Evolutionary conservation across 2,329 filamentous ascomycete genomes (phyloP).

Genomic region (Bipolaris gigantea): DNA sequence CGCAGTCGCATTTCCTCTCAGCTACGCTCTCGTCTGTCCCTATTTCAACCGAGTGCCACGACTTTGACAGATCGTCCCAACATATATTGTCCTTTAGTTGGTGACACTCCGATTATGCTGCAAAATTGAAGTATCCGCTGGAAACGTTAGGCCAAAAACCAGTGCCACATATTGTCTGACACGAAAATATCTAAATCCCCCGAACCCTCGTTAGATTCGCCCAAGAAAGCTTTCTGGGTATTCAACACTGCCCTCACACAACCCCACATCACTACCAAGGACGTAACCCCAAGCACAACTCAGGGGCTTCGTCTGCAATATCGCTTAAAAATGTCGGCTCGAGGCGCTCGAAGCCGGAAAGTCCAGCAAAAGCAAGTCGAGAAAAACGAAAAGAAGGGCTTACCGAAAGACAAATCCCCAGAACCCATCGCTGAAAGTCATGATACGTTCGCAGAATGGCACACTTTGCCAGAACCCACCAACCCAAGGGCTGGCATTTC

Average conservation of each 20-base stretch:
- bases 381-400: slow-evolving; percentile 45
- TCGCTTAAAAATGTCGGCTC: slow-evolving; percentile 40
- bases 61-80: not conserved
- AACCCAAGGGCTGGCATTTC: slow-evolving; percentile 24
- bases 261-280: too few species aligned
- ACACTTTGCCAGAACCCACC: slow-evolving; percentile 25
- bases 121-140: not conserved
- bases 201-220: not conserved
- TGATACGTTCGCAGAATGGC: slow-evolving; percentile 38
- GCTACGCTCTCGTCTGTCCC: slow-evolving; percentile 14
- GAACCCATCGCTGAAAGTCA: slow-evolving; percentile 24
- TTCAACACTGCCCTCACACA: not conserved
- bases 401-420: slow-evolving; percentile 35
- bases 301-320: not conserved
- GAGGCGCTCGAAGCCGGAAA: slow-evolving; percentile 46
- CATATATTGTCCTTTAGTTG: not conserved
- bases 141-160: not conserved
- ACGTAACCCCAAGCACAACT: not conserved
- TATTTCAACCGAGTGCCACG: not conserved
- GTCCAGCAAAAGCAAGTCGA: slow-evolving; percentile 45
- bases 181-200: not conserved
- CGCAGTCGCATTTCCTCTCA: slow-evolving; percentile 17
- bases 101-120: not conserved
- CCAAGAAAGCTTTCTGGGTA: not conserved
- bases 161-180: not conserved